Base-by-base conservation (phyloP, 768 basidiomycete species). In the Boletus barrowsii region DNA sequence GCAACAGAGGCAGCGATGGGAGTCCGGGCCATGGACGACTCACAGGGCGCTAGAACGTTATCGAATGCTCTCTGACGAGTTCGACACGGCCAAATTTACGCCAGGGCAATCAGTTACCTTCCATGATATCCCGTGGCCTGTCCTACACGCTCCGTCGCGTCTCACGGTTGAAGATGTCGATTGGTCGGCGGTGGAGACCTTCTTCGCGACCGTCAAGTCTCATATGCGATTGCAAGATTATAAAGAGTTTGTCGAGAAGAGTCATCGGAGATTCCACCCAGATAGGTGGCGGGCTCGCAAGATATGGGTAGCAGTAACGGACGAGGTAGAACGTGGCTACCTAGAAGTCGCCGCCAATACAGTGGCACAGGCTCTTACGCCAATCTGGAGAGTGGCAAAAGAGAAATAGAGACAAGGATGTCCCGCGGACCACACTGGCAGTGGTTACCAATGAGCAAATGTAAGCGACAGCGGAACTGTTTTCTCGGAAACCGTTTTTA, bases 261-360 rank as follows among this genome's bases (percentile, higher is more conserved):
- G 84, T 60, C 81, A 90, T 61, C 77, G 82, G 39, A 73, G 88
- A 48, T 92, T 90, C 67, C 91, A 91, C 60, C 87, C 88, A 2
- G 90, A 92, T 68, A 73, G 87, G 55, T 93, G 88, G 90, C 75
- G 83, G 41, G 83, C 86, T 30, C 76, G 86, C 40, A 81, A 81
- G 29, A 70, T 91, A 35, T 75, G 88, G 63, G 74, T 74, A 54
- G 80, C 80, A 44, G 77, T 88, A 44, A 61, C 66, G 22, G 83
- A 88, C 55, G 83, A 83, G 45, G 71, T 76, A 43, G 79, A 83
- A 62, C 77, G 82, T 56, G 75, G 74, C 37, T 83, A 77, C 59
- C 69, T 86, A 59, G 87, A 85, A 68, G 86, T 89, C 50, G 88
- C 87, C 76, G 72, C 79, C 30, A 89, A 81, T 59, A 87, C 81